A percentile compares a stretch with the other conserved stretches of the same genome.
Conservation (phyloP, 305 asterid species). For the Striga hermonthica region DNA sequence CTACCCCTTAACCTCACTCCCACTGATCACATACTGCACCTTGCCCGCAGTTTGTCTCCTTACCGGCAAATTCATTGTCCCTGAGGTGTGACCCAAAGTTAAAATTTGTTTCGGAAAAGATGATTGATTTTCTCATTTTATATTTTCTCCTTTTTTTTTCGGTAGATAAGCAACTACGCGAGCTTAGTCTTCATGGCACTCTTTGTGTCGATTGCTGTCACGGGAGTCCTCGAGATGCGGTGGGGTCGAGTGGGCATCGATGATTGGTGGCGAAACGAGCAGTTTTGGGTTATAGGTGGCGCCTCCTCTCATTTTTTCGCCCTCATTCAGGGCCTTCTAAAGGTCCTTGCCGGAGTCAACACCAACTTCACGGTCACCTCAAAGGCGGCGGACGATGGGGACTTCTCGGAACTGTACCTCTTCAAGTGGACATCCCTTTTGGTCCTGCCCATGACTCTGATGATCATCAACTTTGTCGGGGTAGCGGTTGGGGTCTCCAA, state of each 20-base stretch:
- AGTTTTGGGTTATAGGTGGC: constrained; percentile 67
- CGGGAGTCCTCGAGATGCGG: constrained; percentile 52
- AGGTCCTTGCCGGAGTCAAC: constrained; percentile 50
- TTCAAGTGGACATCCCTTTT: constrained; percentile 55
- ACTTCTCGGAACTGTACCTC: constrained; percentile 45
- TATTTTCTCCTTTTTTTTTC: neutral
- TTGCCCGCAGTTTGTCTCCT: constrained; percentile 61
- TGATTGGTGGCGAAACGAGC: constrained; percentile 66
- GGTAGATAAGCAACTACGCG: constrained; percentile 50
- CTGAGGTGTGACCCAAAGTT: constrained; percentile 37
- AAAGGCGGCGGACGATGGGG: constrained; percentile 50
- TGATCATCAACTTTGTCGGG: constrained; percentile 49
- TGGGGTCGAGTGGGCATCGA: constrained; percentile 56
- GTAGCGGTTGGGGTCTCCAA: constrained; percentile 47
- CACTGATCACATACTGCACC: constrained; percentile 51
- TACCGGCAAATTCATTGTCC: constrained; percentile 55
- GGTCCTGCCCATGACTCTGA: constrained; percentile 49
- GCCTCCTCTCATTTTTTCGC: constrained; percentile 57
- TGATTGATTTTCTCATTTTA: no score
- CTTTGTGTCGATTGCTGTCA: constrained; percentile 48
- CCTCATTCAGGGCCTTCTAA: constrained; percentile 51
- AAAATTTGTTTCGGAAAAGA: no score
- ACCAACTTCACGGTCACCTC: constrained; percentile 59
- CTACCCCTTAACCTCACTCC: constrained; percentile 61
- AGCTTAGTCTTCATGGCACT: constrained; percentile 49